Conservation (phyloP, 805 yeast genomes). For the Saccharomyces eubayanus region DNA sequence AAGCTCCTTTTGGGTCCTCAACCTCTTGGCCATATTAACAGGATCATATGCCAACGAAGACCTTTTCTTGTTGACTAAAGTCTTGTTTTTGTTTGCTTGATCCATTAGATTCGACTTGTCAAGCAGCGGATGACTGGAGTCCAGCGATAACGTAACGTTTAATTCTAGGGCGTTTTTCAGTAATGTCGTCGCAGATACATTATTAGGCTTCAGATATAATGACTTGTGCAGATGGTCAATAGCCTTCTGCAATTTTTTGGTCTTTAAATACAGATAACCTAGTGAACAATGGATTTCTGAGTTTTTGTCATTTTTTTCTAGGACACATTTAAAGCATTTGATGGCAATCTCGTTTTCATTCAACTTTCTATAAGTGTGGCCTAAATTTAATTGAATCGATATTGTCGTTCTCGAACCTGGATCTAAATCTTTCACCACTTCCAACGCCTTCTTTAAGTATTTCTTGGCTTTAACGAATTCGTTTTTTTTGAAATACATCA, state of each 20-base stretch:
- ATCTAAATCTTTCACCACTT: constrained; percentile 57
- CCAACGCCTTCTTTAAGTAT: constrained; percentile 61
- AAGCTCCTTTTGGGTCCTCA: background rate
- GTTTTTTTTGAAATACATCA: constrained; percentile 70
- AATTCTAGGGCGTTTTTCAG: constrained; percentile 69
- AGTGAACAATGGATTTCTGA: constrained; percentile 73
- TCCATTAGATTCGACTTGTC: constrained; percentile 12
- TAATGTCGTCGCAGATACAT: constrained; percentile 77
- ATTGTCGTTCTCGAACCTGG: constrained; percentile 79
- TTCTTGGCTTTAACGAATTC: constrained; percentile 62
- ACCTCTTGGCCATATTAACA: background rate
- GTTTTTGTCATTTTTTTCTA: constrained; percentile 60
- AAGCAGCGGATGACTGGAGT: constrained; percentile 26
- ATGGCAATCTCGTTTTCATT: constrained; percentile 59
- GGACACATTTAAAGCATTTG: constrained; percentile 66
- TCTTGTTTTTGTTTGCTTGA: background rate
- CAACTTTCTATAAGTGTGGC: constrained; percentile 74
- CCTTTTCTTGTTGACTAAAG: constrained; percentile 1
- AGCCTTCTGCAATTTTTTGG: constrained; percentile 56
- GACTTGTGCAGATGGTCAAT: constrained; percentile 75
- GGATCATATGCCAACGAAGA: constrained; percentile 1
- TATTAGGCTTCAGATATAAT: constrained; percentile 66
- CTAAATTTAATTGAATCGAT: constrained; percentile 77
- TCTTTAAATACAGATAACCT: constrained; percentile 71
- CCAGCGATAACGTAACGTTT: constrained; percentile 32